A percentile compares a stretch with the other conserved stretches of the same genome.
These are phyloP conservation scores for Rhodotorula sp. DNA, from an alignment of 1,284 basidiomycete species.

Conservation along the genomic window DNA sequence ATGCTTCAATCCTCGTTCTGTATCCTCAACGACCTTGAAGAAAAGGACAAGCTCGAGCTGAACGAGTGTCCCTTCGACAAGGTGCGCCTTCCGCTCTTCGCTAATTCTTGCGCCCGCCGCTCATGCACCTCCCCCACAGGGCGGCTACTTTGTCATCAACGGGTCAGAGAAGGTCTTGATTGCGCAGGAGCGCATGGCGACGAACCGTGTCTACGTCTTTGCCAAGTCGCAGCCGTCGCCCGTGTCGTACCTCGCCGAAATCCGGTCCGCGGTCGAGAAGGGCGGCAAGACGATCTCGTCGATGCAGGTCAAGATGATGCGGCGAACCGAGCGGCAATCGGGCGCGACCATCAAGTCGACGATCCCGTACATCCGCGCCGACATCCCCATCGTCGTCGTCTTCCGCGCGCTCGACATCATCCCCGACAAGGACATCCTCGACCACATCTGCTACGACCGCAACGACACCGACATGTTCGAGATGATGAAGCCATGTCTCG, in stretches of 20 bases:
- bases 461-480: conserved; percentile 95
- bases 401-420: conserved; percentile 98
- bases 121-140: conserved; percentile 53
- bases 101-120: background rate
- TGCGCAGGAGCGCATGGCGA: conserved; percentile 98
- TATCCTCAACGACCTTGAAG: conserved; percentile 76
- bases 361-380: conserved; percentile 96
- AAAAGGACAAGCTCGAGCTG: conserved; percentile 80
- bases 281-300: conserved; percentile 98
- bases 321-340: conserved; percentile 43
- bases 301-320: conserved; percentile 90
- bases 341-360: conserved; percentile 96
- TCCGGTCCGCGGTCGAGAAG: conserved; percentile 96
- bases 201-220: conserved; percentile 99
- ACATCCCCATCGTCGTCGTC: conserved; percentile 98
- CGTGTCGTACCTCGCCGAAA: conserved; percentile 93
- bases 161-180: conserved; percentile 99
- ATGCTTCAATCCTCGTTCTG: conserved; percentile 97
- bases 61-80: conserved; percentile 98
- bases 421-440: conserved; percentile 94
- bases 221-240: conserved; percentile 96
- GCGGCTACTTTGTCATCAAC: conserved; percentile 99
- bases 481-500: conserved; percentile 98
- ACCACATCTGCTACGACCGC: conserved; percentile 95
- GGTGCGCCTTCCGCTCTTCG: conserved; percentile 33